Base-by-base conservation (phyloP, 208 protist species). In the Jaenimonas drosophilae region DNA sequence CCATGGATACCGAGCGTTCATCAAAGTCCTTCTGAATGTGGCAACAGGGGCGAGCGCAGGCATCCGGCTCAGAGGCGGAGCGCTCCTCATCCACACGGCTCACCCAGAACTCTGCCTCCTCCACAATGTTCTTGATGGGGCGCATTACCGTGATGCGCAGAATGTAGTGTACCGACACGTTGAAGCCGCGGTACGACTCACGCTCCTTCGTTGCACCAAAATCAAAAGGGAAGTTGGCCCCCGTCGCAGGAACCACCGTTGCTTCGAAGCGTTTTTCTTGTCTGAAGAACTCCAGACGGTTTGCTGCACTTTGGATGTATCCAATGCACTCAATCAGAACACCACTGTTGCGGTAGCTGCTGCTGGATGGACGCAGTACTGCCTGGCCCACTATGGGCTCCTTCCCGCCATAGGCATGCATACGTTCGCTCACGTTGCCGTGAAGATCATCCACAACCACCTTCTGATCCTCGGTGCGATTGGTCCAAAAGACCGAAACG, bases 161-260 rank as follows among this genome's bases (percentile, higher is more conserved):
- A 41, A 54, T 55, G 62, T 95, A 95, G 33, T 33, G 43, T 16
- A 95, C 87, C 12, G 43, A 49, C 26, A 67, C 81, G 46, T 69
- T 72, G 25, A 79, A 51, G 12, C 87, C 87, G 7, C 70, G 65
- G 53, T 91, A 95, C 11, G 82, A 92, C 55, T 95, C 87, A 53
- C 88, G 72, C 50, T 61, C 49, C 59, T 88, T 91, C n/a, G 48
- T 38, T 0, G 63, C 79, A 7, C 69, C 49, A 56, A 94, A 94
- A 37, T 47, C 30, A 50, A 94, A 94, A 49, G 77, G 64, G 38
- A 91, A 60, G 11, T 49, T 33, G 3, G 70, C 76, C n/a, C n/a
- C n/a, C 17, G 62, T 32, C 24, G 48, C 36, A 37, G 30, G 17
- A 2, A 94, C n/a, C 12, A 59, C 76, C 53, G 76, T 80, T 0